Percentiles rank a stretch among this genome's conserved stretches.
These are phyloP conservation scores for Pachysandra terminalis DNA, from an alignment of 164 flowering plant genomes.

Conservation along the genomic window DNA sequence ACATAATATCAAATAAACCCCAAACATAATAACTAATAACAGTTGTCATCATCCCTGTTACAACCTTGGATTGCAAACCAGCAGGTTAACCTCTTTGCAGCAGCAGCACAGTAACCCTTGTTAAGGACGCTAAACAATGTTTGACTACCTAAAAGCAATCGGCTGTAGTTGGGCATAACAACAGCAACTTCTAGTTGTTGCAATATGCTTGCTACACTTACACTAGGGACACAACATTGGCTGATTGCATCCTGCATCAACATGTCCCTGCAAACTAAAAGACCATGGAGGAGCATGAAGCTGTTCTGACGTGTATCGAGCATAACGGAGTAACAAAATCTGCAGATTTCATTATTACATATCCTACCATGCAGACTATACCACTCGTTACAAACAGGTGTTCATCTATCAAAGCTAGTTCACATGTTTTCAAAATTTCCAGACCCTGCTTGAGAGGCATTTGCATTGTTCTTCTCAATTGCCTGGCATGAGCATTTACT, in stretches of 20 bases:
- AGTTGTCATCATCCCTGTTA: conserved; percentile 84
- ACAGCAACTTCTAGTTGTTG: conserved; percentile 98
- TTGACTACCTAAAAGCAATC: conserved; percentile 75
- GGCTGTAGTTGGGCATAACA: conserved; percentile 86
- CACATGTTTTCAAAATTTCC: conserved; percentile 25
- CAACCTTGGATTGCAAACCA: conserved; percentile 89
- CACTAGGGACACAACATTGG: conserved; percentile 96
- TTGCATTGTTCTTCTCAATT: conserved; percentile 75
- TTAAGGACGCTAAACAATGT: conserved; percentile 64
- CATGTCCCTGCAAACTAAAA: conserved; percentile 74
- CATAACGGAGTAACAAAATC: conserved; percentile 97
- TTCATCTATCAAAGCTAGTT: conserved; percentile 22
- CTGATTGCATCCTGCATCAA: conserved; percentile 57
- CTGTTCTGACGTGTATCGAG: conserved; percentile 98
- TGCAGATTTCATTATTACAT: conserved; percentile 93
- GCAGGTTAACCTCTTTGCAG: conserved; percentile 93
- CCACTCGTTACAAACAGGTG: conserved; percentile 94
- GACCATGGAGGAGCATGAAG: conserved; percentile 65
- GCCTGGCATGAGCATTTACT: conserved; percentile 68
- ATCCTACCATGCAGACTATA: conserved; percentile 99
- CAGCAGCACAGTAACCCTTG: conserved; percentile 73
- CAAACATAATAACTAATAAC: conserved; percentile 89
- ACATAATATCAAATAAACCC: too few relatives aligned
- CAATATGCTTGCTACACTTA: conserved; percentile 66
- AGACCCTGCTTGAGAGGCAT: conserved; percentile 72